phyloP scores from a whole-genome alignment of 2,329 filamentous ascomycete genomes.

The Fusarium albidum region DNA sequence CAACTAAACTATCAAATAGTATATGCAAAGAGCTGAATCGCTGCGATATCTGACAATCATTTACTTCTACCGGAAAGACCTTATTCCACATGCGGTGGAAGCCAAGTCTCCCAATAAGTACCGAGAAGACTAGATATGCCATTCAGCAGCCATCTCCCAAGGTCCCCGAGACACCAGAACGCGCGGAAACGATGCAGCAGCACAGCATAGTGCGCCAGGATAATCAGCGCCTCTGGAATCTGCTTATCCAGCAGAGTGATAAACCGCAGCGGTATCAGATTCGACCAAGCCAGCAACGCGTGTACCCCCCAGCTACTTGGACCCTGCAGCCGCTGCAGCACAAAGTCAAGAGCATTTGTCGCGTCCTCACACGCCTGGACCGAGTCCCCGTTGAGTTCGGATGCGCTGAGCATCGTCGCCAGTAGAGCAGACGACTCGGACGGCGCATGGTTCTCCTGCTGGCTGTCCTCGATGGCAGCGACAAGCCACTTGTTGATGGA shows the following conservation, averaged over 20 bases:
- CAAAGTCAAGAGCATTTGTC: not conserved
- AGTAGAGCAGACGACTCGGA: not conserved
- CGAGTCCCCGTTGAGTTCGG: conserved; percentile 5
- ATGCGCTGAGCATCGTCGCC: conserved; percentile 2
- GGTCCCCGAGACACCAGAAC: conserved; percentile 5
- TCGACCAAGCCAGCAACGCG: conserved; percentile 6
- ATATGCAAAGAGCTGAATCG: too few species aligned
- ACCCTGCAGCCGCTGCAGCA: not conserved
- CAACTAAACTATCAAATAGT: too few species aligned
- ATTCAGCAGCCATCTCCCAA: conserved; percentile 6
- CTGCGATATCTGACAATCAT: too few species aligned
- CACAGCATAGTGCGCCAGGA: conserved; percentile 13
- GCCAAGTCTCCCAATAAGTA: conserved; percentile 5
- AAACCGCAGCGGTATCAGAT: conserved; percentile 1
- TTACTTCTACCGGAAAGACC: too few species aligned
- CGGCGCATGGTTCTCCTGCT: not conserved
- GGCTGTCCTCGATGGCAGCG: not conserved
- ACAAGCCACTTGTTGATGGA: not conserved
- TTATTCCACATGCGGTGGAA: not conserved
- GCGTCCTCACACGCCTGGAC: not conserved
- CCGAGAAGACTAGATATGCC: conserved; percentile 1
- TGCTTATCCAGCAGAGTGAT: conserved; percentile 11
- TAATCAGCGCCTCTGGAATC: conserved; percentile 18
- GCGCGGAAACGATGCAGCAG: conserved; percentile 6
- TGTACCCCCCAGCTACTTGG: conserved; percentile 6